These are phyloP conservation scores for Tuber borchii DNA, from an alignment of 495 filamentous ascomycete species.

Conservation along the genomic window DNA sequence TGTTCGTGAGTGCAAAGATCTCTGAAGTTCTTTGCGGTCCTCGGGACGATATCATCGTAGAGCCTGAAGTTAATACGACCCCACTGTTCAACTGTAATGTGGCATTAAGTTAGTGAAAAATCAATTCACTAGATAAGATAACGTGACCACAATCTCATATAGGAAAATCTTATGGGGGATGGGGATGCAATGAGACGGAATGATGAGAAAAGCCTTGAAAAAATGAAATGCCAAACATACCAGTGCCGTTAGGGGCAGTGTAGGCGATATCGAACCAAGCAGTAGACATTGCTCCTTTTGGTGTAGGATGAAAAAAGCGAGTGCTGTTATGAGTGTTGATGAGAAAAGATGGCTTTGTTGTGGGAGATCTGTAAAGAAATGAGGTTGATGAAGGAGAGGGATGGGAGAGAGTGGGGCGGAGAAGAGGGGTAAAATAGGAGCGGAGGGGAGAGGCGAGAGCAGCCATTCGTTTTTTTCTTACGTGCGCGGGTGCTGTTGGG, in stretches of 20 bases:
- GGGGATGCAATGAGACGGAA: constrained; percentile 8
- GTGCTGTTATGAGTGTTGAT: constrained; percentile 40
- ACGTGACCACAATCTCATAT: neutral
- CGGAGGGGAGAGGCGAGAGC: constrained; percentile 29
- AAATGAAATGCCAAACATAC: constrained; percentile 26
- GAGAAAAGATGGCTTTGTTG: constrained; percentile 42
- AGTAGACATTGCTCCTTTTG: constrained; percentile 29
- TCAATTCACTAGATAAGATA: constrained; percentile 6
- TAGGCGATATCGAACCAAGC: constrained; percentile 39
- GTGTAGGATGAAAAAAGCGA: constrained; percentile 40
- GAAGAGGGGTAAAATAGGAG: constrained; percentile 44
- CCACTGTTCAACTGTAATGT: constrained; percentile 43
- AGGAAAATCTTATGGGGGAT: constrained; percentile 3
- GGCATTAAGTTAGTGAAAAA: constrained; percentile 24
- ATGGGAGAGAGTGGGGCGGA: constrained; percentile 46
- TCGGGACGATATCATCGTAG: constrained; percentile 79
- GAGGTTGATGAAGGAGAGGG: constrained; percentile 45
- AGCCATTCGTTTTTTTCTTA: constrained; percentile 20
- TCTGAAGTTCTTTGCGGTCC: constrained; percentile 89
- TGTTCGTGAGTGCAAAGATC: constrained; percentile 89
- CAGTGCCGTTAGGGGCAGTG: neutral
- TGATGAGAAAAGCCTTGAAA: constrained; percentile 1
- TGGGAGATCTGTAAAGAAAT: constrained; percentile 41
- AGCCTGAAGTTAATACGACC: constrained; percentile 87
- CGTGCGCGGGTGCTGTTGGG: neutral